Conservation (phyloP, 2,329 filamentous ascomycete species). For the Colletotrichum sp. region DNA sequence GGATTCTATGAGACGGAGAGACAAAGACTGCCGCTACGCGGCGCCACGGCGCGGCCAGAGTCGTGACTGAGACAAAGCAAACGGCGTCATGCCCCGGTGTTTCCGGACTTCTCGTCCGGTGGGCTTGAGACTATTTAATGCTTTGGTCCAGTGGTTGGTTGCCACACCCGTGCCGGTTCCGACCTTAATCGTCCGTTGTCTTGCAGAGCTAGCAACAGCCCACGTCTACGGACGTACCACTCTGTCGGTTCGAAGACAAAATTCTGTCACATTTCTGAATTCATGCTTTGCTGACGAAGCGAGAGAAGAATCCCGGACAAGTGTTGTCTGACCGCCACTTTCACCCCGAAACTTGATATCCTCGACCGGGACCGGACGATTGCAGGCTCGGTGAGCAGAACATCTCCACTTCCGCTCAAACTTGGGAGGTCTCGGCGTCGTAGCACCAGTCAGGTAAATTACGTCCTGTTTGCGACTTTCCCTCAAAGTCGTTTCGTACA, state of each 20-base stretch:
- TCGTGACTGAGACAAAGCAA: not conserved
- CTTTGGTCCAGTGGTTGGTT: not conserved
- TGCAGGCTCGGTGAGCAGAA: not conserved
- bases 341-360: not conserved
- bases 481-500: not conserved
- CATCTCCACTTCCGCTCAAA: not conserved
- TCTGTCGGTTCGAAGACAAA: not conserved
- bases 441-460: not conserved
- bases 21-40: not conserved
- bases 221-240: not conserved
- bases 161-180: not conserved
- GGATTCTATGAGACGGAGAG: not conserved
- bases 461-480: not conserved
- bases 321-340: constrained; percentile 2
- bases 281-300: not conserved
- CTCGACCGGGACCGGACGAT: not conserved
- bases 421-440: not conserved
- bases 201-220: not conserved
- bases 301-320: not conserved
- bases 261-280: not conserved
- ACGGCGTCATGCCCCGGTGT: not conserved
- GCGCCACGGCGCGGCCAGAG: not conserved
- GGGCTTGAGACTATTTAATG: not conserved
- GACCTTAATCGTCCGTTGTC: not conserved
- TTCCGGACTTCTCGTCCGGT: not conserved